Percentiles rank a stretch among this genome's conserved stretches.
These are phyloP conservation scores for Aspergillus eucalypticola DNA, from an alignment of 2,329 filamentous ascomycete genomes.

Conservation along the genomic window DNA sequence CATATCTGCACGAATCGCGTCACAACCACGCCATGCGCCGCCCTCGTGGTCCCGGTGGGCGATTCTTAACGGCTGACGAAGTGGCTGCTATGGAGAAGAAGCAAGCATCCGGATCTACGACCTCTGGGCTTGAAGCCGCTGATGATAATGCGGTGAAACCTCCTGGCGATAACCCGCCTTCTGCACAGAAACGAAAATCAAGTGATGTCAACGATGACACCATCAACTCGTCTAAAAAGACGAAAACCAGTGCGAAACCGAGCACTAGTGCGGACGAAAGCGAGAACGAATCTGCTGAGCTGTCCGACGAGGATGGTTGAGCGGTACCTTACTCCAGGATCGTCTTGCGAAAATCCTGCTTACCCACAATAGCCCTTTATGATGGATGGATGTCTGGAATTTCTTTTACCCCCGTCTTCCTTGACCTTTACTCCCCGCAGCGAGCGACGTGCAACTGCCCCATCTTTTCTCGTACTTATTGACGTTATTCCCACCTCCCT, in stretches of 20 bases:
- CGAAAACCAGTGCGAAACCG: constrained; percentile 46
- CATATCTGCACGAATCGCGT: constrained; percentile 93
- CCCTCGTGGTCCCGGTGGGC: constrained; percentile 87
- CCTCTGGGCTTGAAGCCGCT: constrained; percentile 38
- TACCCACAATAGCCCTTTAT: constrained; percentile 26
- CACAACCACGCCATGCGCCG: constrained; percentile 98
- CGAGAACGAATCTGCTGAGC: constrained; percentile 50
- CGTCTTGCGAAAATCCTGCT: constrained; percentile 9
- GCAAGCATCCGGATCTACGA: constrained; percentile 42
- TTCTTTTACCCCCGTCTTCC: constrained; percentile 22
- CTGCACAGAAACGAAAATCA: constrained; percentile 55
- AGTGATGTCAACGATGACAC: constrained; percentile 48
- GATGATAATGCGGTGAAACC: constrained; percentile 32
- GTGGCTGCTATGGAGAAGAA: constrained; percentile 83
- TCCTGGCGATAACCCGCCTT: constrained; percentile 35
- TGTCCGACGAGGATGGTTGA: constrained; percentile 54
- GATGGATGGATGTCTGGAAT: constrained; percentile 33
- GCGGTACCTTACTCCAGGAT: neutral
- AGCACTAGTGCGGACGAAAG: constrained; percentile 55
- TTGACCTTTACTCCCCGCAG: constrained; percentile 23
- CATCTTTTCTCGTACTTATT: constrained; percentile 23
- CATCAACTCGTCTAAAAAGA: constrained; percentile 49
- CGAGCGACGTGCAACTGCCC: constrained; percentile 38
- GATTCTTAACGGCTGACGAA: constrained; percentile 95
- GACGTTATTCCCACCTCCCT: constrained; percentile 11